These are phyloP conservation scores for Fusarium nanum DNA, from an alignment of 2,329 filamentous ascomycete species.

Conservation along the genomic window DNA sequence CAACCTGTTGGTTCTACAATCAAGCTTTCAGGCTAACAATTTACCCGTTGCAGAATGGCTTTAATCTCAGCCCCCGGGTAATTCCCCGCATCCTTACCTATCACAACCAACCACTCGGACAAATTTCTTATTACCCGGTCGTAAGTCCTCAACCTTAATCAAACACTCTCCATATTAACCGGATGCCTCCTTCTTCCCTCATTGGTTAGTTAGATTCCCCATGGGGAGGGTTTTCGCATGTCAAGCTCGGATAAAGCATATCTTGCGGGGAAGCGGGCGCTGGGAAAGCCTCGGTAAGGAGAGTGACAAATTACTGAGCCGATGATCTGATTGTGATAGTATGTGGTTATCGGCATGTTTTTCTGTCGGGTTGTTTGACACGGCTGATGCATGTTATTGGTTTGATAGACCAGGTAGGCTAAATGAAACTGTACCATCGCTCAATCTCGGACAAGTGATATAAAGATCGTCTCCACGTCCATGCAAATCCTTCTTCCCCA, in stretches of 20 bases:
- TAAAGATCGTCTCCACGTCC: background rate
- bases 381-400: background rate
- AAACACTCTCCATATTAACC: slow-evolving; percentile 1
- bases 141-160: background rate
- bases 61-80: background rate
- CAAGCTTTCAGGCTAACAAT: slow-evolving; percentile 20
- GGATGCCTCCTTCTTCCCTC: background rate
- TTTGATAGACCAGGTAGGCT: background rate
- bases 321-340: background rate
- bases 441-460: background rate
- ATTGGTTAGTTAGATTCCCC: slow-evolving; percentile 4
- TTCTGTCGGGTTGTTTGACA: background rate
- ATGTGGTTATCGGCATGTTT: background rate
- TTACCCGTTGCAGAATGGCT: background rate
- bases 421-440: background rate
- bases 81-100: background rate
- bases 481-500: background rate
- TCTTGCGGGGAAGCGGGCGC: slow-evolving; percentile 14
- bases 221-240: slow-evolving; percentile 21
- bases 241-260: slow-evolving; percentile 17
- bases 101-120: background rate
- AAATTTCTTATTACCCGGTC: background rate
- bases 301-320: background rate
- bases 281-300: background rate
- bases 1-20: slow-evolving; percentile 5